Evolutionary conservation across 345 rosid species (phyloP), one percentile per base, ranked within the genome.

Genomic region (Pugionium cornutum): DNA sequence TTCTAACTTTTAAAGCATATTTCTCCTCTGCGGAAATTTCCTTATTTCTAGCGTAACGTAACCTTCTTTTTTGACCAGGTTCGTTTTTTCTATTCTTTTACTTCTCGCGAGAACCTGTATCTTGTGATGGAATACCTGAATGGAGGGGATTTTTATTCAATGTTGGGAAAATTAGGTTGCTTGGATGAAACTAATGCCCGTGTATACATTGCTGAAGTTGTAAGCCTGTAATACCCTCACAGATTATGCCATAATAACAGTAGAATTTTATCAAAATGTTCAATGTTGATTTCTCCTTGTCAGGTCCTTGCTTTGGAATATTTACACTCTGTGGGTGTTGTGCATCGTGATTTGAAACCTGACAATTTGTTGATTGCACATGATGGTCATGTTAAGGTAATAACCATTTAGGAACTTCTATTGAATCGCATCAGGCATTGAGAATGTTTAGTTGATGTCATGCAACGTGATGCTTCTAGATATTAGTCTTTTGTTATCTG

Each of bases 121-220:
- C 99, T 94, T 66, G 99, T 94, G 82, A 94, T 94, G 99, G 99
- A 94, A 81, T 94, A 94, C 73, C 56, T 94, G 76, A 86, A 86
- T 69, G 99, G 97, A 70, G 99, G 99, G 18, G 99, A 94, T 78
- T 59, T 94, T 8, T 94, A 84, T 82, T 94, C 99, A 10, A 47
- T 90, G 74, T 72, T 94, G 82, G 80, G 88, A 75, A 80, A 83
- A 72, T 44, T 90, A 53, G 92, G 95, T 76, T 84, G 96, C 86
- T 76, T 94, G 76, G 87, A 90, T 49, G 99, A 94, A 85, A 84
- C 69, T 54, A 80, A 76, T 79, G 96, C 91, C 55, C 88, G 99
- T 41, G 89, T 88, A 64, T 94, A 94, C 76, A 84, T 94, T 34
- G 99, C 99, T 5, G 97, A 94, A 90, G 88, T 94, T 67, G 99